phyloP scores from a whole-genome alignment of 2,329 filamentous ascomycete species.

The Trichoderma semiorbis region DNA sequence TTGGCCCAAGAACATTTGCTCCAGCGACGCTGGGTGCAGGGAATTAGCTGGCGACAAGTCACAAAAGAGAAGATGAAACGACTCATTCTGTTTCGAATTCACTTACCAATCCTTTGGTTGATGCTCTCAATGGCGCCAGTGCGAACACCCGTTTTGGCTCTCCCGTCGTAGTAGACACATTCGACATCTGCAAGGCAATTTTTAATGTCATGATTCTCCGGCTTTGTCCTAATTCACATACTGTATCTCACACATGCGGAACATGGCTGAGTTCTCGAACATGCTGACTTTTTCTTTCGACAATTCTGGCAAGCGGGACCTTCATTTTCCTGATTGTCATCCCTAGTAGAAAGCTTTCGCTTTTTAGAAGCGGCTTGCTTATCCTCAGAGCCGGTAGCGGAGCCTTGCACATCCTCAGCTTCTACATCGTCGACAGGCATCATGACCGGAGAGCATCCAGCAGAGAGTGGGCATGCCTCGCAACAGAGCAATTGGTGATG shows the following conservation, averaged over 20 bases:
- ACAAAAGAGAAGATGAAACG: neutral
- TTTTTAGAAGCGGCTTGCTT: neutral
- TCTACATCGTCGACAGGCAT: neutral
- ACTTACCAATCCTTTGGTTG: neutral
- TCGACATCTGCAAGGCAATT: neutral
- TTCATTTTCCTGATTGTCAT: neutral
- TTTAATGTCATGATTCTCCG: neutral
- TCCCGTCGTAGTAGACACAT: neutral
- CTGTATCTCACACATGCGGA: neutral
- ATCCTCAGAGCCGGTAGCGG: neutral
- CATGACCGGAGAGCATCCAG: neutral
- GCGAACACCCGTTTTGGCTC: neutral
- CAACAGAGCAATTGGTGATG: neutral
- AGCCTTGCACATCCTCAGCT: neutral
- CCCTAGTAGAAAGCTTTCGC: neutral
- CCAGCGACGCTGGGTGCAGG: neutral
- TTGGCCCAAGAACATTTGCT: neutral
- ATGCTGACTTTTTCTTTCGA: neutral
- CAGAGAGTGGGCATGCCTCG: neutral
- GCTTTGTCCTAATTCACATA: neutral
- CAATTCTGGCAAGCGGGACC: neutral
- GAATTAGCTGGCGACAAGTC: neutral
- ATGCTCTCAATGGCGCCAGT: neutral
- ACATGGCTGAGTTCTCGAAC: neutral
- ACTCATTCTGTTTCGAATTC: too few species aligned